Base-by-base conservation (phyloP, 805 yeast genomes). In the Wickerhamomyces pijperi region DNA sequence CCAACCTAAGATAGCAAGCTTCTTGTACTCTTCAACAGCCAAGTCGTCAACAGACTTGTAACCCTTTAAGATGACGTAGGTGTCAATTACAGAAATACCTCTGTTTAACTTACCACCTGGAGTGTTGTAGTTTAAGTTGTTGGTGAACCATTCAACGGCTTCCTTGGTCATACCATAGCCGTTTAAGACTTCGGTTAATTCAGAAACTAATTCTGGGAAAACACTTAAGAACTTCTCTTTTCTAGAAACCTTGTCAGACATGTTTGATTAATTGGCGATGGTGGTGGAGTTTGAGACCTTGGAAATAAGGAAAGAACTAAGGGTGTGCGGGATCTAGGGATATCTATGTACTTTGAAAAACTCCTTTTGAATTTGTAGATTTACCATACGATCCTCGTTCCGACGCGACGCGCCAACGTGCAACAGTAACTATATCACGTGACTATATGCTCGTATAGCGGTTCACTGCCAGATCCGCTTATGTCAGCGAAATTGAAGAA, bases 51-150 rank as follows among this genome's bases (percentile, higher is more conserved):
- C 58, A 2, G 75, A 60, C 34, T 65, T 63, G 59, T 73, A 69
- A 36, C 78, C 77, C 51, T 82, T 83, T 56, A 92, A 68, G 41
- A 90, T 72, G 41, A 78, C 77, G 66, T 83, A 92, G 2, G 97
- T 85, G 60, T 90, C 97, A 45, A 92, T 79, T 16, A 92, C 97
- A 31, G 97, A 85, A 42, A 92, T 65, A 25, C 99, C 99, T 59
- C 99, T 76, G 73, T 92, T 92, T 57, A 87, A 72, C 63, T 92
- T 92, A 37, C 99, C 99, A 44, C 97, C 96, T 42, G 95, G 90
- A 5, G 95, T 78, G 67, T 92, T 92, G 68, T 90, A 83, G 52
- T 78, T 64, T 57, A 90, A 65, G 48, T 68, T 77, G 37, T 71
- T 70, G 49, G 69, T 74, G 62, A 76, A 85, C 97, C 98, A 92